Evolutionary conservation across 2,329 filamentous ascomycete species (phyloP), one percentile per base, ranked within the genome.

Genomic region (Grosmannia penicillata): DNA sequence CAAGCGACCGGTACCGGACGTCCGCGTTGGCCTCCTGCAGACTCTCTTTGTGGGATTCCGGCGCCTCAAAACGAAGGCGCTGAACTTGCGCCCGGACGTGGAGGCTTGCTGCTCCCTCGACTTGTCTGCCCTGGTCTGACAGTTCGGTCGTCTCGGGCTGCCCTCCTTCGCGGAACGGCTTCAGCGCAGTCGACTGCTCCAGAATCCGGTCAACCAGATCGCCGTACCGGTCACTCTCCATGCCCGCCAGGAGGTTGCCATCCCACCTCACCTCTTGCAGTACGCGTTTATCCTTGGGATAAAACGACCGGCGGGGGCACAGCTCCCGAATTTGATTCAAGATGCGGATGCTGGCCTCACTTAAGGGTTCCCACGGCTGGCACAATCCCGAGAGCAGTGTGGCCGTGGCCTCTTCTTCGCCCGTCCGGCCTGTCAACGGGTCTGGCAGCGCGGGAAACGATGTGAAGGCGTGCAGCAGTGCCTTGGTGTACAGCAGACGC

Each of bases 391-490:
- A 70, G 4, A 52, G 47, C 0, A 80, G 53, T 23, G 59, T 62
- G 2, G 60, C 52, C 0, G 74, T 43, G 0, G 72, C 66, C 50
- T 79, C 74, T 48, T 82, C 76, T 0, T 63, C 66, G 0, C 78
- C 78, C 0, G 73, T 80, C 0, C 64, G 59, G 0, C 61, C 55
- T 0, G 75, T 80, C 0, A 82, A 57, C 0, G 58, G 53, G 48
- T 82, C 78, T 0, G 71, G 65, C 0, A 79, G 28, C 0, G 34
- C 25, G 4, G 65, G 46, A 24, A 66, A 71, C 0, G 75, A 75
- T 0, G 77, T 82, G 6, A 65, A 53, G 0, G 75, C 76, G 47
- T 82, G 77, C 1, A 75, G 51, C 4, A 65, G 52, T 0, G 73
- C 74, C 46, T 75, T 78, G 1, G 57, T 57, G 40, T 75, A 76